phyloP scores from a whole-genome alignment of 768 basidiomycete genomes.

The Psilocybe cyanescens region DNA sequence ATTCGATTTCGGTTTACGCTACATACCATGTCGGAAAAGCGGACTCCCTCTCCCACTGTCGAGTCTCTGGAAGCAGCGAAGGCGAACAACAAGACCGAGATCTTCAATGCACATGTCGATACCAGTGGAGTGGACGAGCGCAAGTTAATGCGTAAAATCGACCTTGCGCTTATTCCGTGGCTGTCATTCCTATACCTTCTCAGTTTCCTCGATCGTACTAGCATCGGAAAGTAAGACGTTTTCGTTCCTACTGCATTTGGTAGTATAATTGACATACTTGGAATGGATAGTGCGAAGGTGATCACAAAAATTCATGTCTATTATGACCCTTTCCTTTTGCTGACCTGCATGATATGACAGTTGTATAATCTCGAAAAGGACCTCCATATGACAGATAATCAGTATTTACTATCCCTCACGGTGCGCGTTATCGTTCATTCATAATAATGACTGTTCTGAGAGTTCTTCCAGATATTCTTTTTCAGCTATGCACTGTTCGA shows the following conservation, averaged over 20 bases:
- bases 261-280: constrained; percentile 9
- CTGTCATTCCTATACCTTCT: constrained; percentile 76
- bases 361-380: constrained; percentile 64
- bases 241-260: constrained; percentile 14
- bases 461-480: constrained; percentile 43
- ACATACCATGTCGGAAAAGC: constrained; percentile 19
- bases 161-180: constrained; percentile 70
- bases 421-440: constrained; percentile 27
- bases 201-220: constrained; percentile 62
- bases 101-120: constrained; percentile 58
- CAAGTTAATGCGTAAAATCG: constrained; percentile 72
- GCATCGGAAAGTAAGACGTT: constrained; percentile 50
- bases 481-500: constrained; percentile 77
- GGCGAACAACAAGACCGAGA: constrained; percentile 19
- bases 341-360: constrained; percentile 34
- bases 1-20: constrained; percentile 4
- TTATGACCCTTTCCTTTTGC: background rate
- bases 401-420: constrained; percentile 69
- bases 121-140: constrained; percentile 67
- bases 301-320: background rate
- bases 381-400: constrained; percentile 63
- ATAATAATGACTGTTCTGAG: background rate
- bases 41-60: constrained; percentile 23
- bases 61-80: constrained; percentile 31
- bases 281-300: constrained; percentile 47